Conservation (phyloP, 2,329 filamentous ascomycete species). For the Aspergillus arachidicola region DNA sequence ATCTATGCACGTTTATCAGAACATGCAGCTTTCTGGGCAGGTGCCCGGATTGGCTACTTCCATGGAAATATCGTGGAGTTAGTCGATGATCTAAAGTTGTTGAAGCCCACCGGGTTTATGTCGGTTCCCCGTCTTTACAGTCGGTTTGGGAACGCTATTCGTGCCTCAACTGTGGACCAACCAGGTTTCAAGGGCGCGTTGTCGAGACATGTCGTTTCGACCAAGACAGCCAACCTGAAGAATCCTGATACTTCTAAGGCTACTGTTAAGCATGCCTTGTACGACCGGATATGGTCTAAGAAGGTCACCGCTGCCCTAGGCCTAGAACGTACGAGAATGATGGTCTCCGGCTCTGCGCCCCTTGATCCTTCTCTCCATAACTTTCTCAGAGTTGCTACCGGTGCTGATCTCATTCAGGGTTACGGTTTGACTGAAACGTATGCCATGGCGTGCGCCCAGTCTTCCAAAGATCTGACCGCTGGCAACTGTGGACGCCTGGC, state of each 20-base stretch:
- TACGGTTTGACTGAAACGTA: conserved; percentile 96
- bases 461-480: conserved; percentile 68
- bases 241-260: conserved; percentile 68
- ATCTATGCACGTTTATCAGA: conserved; percentile 89
- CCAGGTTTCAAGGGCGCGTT: conserved; percentile 79
- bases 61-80: conserved; percentile 85
- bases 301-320: conserved; percentile 85
- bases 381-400: conserved; percentile 83
- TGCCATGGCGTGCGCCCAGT: conserved; percentile 72
- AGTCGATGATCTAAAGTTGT: conserved; percentile 85
- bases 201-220: conserved; percentile 74
- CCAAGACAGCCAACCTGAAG: conserved; percentile 79
- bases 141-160: conserved; percentile 82
- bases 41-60: conserved; percentile 84
- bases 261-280: conserved; percentile 58
- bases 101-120: conserved; percentile 79
- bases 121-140: conserved; percentile 93
- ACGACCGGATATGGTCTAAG: conserved; percentile 78
- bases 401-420: conserved; percentile 78
- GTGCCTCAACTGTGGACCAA: conserved; percentile 74
- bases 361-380: conserved; percentile 85
- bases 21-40: conserved; percentile 71
- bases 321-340: conserved; percentile 69
- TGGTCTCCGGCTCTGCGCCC: conserved; percentile 88
- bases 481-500: conserved; percentile 81